Evolutionary conservation across 768 basidiomycete species (phyloP), one percentile per base, ranked within the genome.

Genomic region (Podaxis rugospora): DNA sequence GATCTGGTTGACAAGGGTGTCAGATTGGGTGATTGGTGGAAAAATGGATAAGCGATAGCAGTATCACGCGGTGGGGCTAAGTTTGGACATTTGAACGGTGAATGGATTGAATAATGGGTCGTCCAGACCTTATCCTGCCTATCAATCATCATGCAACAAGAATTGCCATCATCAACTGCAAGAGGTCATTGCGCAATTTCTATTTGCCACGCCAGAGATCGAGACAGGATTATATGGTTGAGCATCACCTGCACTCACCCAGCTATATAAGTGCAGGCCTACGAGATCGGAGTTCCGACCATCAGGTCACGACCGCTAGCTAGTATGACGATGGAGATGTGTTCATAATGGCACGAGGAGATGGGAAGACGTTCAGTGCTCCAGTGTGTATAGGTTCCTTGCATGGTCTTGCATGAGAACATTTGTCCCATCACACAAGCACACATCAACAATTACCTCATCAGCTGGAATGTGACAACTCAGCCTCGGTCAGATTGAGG

Each of bases 391-490:
- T 32, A 9, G 2, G 32, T 32, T 32, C 32, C 32, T 32, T 32
- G 32, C 32, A 32, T 32, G 32, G 9, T 6, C 32, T 32, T 32
- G 32, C 32, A 32, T 32, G 32, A 32, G 7, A 32, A 32, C 2
- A 7, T 32, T 32, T 32, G 32, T 32, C 32, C 32, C 32, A 9
- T 32, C 32, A 32, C 32, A 32, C 32, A 32, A 32, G 35, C 18
- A 18, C 23, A 37, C 32, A 35, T 21, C 52, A 53, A 14, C 47
- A 50, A 50, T 57, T 57, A 57, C 55, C 55, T 57, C 55, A 57
- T 57, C 51, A 28, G 3, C 7, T 52, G 42, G 18, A 18, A 18
- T 18, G n/a, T 32, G 32, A 32, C 9, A 32, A 28, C 5, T 28
- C 6, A 28, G 32, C 32, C 7, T 32, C 32, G 7, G 32, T 9